Percentiles rank a stretch among this genome's conserved stretches.
Evolutionary conservation across 2,329 filamentous ascomycete genomes (phyloP).

Genomic region (Botryosphaeria dothidea): DNA sequence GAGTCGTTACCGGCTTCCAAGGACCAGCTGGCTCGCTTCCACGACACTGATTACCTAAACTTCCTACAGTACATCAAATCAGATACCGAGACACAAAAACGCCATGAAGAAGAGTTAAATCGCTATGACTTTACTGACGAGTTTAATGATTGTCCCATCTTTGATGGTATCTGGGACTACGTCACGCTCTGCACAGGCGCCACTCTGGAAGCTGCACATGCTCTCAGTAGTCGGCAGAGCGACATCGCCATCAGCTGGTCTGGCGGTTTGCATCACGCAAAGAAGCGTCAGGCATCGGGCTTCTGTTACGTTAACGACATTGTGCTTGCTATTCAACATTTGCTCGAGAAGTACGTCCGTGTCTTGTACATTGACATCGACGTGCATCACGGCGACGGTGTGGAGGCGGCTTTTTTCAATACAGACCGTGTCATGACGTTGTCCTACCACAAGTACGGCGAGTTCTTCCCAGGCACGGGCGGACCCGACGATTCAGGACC

Average conservation of each 20-base stretch:
- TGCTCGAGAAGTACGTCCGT: slow-evolving; percentile 77
- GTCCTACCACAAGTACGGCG: slow-evolving; percentile 96
- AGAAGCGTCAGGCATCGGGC: slow-evolving; percentile 88
- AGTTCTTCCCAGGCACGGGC: slow-evolving; percentile 93
- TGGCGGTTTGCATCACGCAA: slow-evolving; percentile 93
- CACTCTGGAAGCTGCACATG: slow-evolving; percentile 86
- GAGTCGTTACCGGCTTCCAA: slow-evolving; percentile 79
- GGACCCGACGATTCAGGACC: slow-evolving; percentile 83
- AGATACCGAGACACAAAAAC: slow-evolving; percentile 18
- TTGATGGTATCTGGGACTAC: slow-evolving; percentile 94
- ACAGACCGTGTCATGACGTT: slow-evolving; percentile 89
- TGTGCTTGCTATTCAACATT: slow-evolving; percentile 86
- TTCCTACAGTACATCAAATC: slow-evolving; percentile 65
- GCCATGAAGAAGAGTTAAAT: slow-evolving; percentile 44
- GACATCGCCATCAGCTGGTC: slow-evolving; percentile 99
- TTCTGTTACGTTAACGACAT: slow-evolving; percentile 99
- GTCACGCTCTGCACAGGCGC: slow-evolving; percentile 91
- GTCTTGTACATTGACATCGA: slow-evolving; percentile 96
- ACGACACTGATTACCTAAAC: slow-evolving; percentile 85
- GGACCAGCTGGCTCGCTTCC: slow-evolving; percentile 84
- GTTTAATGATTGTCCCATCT: slow-evolving; percentile 83
- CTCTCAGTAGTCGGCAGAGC: slow-evolving; percentile 81
- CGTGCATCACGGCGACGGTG: slow-evolving; percentile 87
- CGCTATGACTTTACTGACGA: slow-evolving; percentile 79
- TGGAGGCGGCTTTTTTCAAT: slow-evolving; percentile 88